phyloP scores from a whole-genome alignment of 129 eudicot species.

The Chrysanthemum makinoi region DNA sequence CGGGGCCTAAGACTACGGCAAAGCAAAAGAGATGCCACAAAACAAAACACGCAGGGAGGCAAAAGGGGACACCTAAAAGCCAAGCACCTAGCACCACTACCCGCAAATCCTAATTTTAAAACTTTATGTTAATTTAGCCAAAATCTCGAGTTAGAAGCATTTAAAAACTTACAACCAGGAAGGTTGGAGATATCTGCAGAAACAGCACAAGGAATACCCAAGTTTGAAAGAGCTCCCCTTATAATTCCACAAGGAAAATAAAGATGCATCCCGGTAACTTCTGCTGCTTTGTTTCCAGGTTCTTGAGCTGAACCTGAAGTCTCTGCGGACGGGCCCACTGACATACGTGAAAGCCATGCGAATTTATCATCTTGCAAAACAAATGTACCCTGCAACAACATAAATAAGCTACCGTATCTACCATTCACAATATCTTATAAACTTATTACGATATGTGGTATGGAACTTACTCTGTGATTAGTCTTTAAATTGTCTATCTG shows the following conservation, averaged over 20 bases:
- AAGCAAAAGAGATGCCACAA: too few relatives aligned
- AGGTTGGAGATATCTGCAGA: slow-evolving; percentile 94
- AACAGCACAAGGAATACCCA: slow-evolving; percentile 99
- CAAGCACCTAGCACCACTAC: too few relatives aligned
- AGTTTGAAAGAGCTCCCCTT: slow-evolving; percentile 92
- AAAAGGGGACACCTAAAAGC: too few relatives aligned
- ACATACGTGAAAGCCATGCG: slow-evolving; percentile 85
- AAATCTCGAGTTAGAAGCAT: background rate
- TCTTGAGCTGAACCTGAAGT: slow-evolving; percentile 49
- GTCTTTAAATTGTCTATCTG: slow-evolving; percentile 96
- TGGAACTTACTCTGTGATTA: slow-evolving; percentile 78
- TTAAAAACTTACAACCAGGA: slow-evolving; percentile 78
- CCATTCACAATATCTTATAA: background rate
- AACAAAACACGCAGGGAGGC: too few relatives aligned
- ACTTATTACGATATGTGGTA: slow-evolving; percentile 14
- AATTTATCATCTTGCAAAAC: slow-evolving; percentile 94
- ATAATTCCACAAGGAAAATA: slow-evolving; percentile 97
- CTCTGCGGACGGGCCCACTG: slow-evolving; percentile 55
- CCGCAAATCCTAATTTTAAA: too few relatives aligned
- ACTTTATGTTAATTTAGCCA: background rate
- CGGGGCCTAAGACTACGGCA: too few relatives aligned
- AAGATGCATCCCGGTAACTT: slow-evolving; percentile 85
- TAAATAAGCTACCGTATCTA: slow-evolving; percentile 1
- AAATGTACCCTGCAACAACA: slow-evolving; percentile 70
- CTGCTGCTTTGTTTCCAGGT: slow-evolving; percentile 73